Conservation (phyloP, 345 rosid genomes). For the Murraya paniculata region DNA sequence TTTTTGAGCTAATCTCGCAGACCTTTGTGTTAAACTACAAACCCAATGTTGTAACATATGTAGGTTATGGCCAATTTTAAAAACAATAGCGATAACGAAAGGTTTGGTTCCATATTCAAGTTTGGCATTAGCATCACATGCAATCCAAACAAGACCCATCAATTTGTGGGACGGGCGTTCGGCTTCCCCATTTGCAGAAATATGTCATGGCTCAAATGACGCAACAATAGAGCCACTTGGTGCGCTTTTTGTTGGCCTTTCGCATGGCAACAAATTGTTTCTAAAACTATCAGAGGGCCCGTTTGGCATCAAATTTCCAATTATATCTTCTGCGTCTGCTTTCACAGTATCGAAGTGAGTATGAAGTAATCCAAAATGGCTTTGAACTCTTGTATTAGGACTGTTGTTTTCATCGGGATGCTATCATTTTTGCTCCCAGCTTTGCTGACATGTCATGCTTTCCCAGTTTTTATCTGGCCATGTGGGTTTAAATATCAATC, state of each 20-base stretch:
- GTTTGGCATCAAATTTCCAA: background rate
- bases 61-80: no score
- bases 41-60: no score
- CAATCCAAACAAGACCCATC: background rate
- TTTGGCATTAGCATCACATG: background rate
- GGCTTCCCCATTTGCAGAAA: background rate
- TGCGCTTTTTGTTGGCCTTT: slow-evolving; percentile 38
- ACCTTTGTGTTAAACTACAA: no score
- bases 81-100: no score
- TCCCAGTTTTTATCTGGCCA: slow-evolving; percentile 10
- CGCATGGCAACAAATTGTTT: slow-evolving; percentile 16
- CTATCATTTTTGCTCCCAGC: background rate
- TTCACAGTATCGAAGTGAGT: background rate
- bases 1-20: no score
- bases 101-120: background rate
- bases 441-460: slow-evolving; percentile 21
- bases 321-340: background rate
- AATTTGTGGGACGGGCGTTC: background rate
- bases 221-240: slow-evolving; percentile 10
- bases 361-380: slow-evolving; percentile 11
- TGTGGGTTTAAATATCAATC: slow-evolving; percentile 20
- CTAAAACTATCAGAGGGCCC: slow-evolving; percentile 25
- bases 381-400: slow-evolving; percentile 9
- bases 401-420: slow-evolving; percentile 14
- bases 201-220: background rate